Base-by-base conservation (phyloP, 2,329 filamentous ascomycete species). In the Proliferodiscus dingleyae region DNA sequence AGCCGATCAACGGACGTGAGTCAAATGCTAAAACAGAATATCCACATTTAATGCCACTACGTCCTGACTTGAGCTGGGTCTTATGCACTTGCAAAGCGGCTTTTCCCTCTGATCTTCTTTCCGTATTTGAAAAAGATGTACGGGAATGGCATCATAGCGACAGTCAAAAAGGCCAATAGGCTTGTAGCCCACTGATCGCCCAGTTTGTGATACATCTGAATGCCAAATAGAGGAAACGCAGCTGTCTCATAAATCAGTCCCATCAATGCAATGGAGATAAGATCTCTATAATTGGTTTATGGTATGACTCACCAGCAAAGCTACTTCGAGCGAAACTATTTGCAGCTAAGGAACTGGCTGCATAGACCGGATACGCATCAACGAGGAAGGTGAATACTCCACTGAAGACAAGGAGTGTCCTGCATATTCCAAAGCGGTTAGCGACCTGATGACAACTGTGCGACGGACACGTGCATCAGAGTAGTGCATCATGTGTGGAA, bases 331-430 rank as follows among this genome's bases (percentile, higher is more conserved):
- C 78, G 63, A 93, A 87, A 37, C 83, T 85, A 60, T 95, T 93
- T 36, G 89, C 88, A 10, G 89, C 88, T 64, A 95, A 73, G 3
- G 89, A 88, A 47, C 77, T 82, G 37, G 86, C 86, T 21, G 85
- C 85, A 62, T 87, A 89, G 21, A 80, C 66, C 43, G 85, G 83
- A 65, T 90, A 90, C 18, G 85, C 83, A 63, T 89, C 86, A 55
- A 87, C 84, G 66, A 64, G 52, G 68, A 94, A 95, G 10, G 89
- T 94, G 66, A 95, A 95, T 54, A 94, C 80, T 42, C 89, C 88
- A 46, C 80, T 83, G 66, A 88, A 96, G 23, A 85, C 80, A 47
- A 94, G 77, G 49, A 95, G 77, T 43, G 80, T 83, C 42, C 86
- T 88, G 45, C 38, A 49, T 36, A 38, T 51, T 47, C 46, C 47